Evolutionary conservation across 495 filamentous ascomycete genomes (phyloP).

Genomic region (Tuber aestivum): DNA sequence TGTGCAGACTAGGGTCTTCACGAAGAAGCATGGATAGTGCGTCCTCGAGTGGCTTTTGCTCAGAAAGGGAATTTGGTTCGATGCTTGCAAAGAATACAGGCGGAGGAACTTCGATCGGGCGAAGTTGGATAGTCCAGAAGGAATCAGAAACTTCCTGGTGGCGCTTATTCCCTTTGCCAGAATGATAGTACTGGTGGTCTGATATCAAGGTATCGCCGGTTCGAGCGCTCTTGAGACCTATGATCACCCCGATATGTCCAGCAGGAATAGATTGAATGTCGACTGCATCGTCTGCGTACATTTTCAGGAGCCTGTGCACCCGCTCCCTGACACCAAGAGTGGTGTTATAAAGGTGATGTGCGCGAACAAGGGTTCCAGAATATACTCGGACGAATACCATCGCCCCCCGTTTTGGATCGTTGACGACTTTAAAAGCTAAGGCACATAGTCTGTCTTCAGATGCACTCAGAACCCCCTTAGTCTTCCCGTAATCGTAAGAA

Average conservation of each 20-base stretch:
- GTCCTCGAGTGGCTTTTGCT: conserved; percentile 71
- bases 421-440: conserved; percentile 94
- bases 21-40: conserved; percentile 69
- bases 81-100: conserved; percentile 93
- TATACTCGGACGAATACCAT: conserved; percentile 92
- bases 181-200: conserved; percentile 11
- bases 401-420: conserved; percentile 76
- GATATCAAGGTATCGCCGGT: conserved; percentile 89
- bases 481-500: conserved; percentile 51
- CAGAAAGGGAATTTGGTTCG: conserved; percentile 71
- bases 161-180: conserved; percentile 24
- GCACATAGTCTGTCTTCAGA: conserved; percentile 57
- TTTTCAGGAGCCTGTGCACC: conserved; percentile 74
- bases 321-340: conserved; percentile 76
- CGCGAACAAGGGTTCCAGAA: conserved; percentile 68
- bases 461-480: conserved; percentile 52
- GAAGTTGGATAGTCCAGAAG: conserved; percentile 61
- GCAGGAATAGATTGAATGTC: conserved; percentile 72
- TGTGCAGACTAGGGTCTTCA: conserved; percentile 90
- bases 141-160: conserved; percentile 12
- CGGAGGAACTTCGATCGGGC: conserved; percentile 82
- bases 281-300: conserved; percentile 83
- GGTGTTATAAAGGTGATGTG: conserved; percentile 76
- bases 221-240: conserved; percentile 78
- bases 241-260: conserved; percentile 94